A percentile compares a stretch with the other conserved stretches of the same genome.
Evolutionary conservation across 169 alveolate species (phyloP).

Genomic region (Ichthyophthirius multifiliis): DNA sequence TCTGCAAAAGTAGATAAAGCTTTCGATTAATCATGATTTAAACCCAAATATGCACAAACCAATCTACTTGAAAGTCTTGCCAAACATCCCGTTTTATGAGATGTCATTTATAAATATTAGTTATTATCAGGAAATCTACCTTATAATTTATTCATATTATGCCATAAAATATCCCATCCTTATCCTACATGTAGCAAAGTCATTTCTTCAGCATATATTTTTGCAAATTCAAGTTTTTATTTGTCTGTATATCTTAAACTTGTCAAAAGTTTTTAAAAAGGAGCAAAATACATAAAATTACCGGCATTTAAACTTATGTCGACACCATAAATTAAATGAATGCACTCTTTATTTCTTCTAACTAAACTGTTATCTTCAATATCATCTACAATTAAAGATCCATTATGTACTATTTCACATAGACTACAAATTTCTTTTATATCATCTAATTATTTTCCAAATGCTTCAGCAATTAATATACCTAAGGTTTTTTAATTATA

Average conservation of each 20-base stretch:
- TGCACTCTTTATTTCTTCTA: slow-evolving; percentile 59
- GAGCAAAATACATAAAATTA: slow-evolving; percentile 48
- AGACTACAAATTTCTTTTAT: slow-evolving; percentile 37
- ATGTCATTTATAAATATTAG: slow-evolving; percentile 54
- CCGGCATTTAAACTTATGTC: slow-evolving; percentile 66
- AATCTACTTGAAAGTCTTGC: slow-evolving; percentile 40
- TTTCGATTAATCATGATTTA: not conserved
- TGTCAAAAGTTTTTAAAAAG: slow-evolving; percentile 11
- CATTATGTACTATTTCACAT: slow-evolving; percentile 63
- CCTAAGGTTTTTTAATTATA: too few species aligned
- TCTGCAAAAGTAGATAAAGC: slow-evolving; percentile 29
- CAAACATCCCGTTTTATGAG: slow-evolving; percentile 56
- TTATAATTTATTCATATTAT: slow-evolving; percentile 1
- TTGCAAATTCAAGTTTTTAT: slow-evolving; percentile 10
- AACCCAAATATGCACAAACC: not conserved
- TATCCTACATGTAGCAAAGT: slow-evolving; percentile 30
- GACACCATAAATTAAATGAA: slow-evolving; percentile 55
- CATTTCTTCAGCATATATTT: slow-evolving; percentile 41
- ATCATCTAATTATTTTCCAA: slow-evolving; percentile 38
- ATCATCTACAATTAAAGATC: slow-evolving; percentile 66
- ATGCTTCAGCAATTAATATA: slow-evolving; percentile 47
- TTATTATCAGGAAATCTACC: slow-evolving; percentile 44
- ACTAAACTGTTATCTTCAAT: slow-evolving; percentile 49
- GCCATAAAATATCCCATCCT: slow-evolving; percentile 46
- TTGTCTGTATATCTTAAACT: slow-evolving; percentile 9